phyloP scores from a whole-genome alignment of 345 rosid species.

The Lepidium africanum region DNA sequence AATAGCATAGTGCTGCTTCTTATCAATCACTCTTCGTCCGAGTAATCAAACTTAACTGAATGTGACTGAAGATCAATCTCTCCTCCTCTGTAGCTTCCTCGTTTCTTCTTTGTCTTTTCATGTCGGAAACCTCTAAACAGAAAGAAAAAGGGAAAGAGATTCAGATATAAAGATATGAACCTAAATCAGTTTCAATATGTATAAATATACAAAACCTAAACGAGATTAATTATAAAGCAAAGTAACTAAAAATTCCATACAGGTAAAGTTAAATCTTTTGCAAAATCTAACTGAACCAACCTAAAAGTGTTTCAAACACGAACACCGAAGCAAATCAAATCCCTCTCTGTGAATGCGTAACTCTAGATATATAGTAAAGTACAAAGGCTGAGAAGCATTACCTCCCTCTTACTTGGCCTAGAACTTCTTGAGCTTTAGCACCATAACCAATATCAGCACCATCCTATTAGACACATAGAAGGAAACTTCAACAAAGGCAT shows the following conservation, averaged over 20 bases:
- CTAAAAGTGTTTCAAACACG: not conserved
- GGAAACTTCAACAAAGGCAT: not conserved
- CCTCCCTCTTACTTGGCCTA: slow-evolving; percentile 97
- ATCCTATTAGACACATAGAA: slow-evolving; percentile 34
- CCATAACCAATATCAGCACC: slow-evolving; percentile 90
- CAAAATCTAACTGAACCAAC: too few relatives aligned
- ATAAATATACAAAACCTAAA: too few relatives aligned
- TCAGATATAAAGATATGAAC: not conserved
- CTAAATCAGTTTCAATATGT: too few relatives aligned
- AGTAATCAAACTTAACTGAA: slow-evolving; percentile 75
- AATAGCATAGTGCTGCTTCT: not conserved
- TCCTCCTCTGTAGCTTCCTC: slow-evolving; percentile 93
- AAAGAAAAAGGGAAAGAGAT: not conserved
- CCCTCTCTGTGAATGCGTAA: not conserved
- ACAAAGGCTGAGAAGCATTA: slow-evolving; percentile 19
- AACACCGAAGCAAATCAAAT: not conserved
- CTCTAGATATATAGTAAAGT: not conserved
- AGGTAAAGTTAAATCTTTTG: too few relatives aligned
- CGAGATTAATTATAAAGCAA: too few relatives aligned
- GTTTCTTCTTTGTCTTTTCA: slow-evolving; percentile 97
- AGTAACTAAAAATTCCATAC: too few relatives aligned
- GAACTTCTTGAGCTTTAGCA: slow-evolving; percentile 90
- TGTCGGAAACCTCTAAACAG: slow-evolving; percentile 74
- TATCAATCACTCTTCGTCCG: slow-evolving; percentile 57
- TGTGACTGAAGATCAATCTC: slow-evolving; percentile 73